A percentile compares a stretch with the other conserved stretches of the same genome.
Evolutionary conservation across 306 rosid genomes (phyloP).

Genomic region (Macrotyloma uniflorum): DNA sequence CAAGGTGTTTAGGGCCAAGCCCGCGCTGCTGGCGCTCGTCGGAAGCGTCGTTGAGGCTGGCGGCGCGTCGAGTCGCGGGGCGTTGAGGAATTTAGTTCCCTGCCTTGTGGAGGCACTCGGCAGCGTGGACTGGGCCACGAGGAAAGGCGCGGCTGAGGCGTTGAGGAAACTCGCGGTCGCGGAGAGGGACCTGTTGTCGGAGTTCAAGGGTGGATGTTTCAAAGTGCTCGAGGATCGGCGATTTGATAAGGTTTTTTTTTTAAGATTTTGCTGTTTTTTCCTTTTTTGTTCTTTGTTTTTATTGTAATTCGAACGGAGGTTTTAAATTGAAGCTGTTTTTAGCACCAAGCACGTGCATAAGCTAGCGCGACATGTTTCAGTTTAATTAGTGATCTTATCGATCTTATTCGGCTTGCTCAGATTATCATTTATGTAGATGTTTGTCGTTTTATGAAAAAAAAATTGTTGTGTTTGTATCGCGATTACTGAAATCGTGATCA

Average conservation of each 20-base stretch:
- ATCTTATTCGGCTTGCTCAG: background rate
- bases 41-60: conserved; percentile 63
- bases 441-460: background rate
- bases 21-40: conserved; percentile 66
- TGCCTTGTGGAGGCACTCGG: conserved; percentile 57
- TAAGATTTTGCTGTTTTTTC: background rate
- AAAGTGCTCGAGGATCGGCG: conserved; percentile 65
- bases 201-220: conserved; percentile 61
- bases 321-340: background rate
- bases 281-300: background rate
- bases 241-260: conserved; percentile 62
- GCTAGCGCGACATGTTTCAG: background rate
- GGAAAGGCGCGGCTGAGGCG: conserved; percentile 80
- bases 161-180: conserved; percentile 58
- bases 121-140: conserved; percentile 72
- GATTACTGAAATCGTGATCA: background rate
- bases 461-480: background rate
- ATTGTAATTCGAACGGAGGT: background rate
- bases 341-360: background rate
- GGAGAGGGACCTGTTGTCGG: conserved; percentile 59
- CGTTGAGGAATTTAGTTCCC: conserved; percentile 58
- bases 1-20: conserved; percentile 71
- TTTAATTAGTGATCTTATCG: background rate
- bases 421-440: background rate
- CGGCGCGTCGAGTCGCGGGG: conserved; percentile 57